phyloP scores from a whole-genome alignment of 371 early-diverging fungal species.

The Capillidium heterosporum region DNA sequence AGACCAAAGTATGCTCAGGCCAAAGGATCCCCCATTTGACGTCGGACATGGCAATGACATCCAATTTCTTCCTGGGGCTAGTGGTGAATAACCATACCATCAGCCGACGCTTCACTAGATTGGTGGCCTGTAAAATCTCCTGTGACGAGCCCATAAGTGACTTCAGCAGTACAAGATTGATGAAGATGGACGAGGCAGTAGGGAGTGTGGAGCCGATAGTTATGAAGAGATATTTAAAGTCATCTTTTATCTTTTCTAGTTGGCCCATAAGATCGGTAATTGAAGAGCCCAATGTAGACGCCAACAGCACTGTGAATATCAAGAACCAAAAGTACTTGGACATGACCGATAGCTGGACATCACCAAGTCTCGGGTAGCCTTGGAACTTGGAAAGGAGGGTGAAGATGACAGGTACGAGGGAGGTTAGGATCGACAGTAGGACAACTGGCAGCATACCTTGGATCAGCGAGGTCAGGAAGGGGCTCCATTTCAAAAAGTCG shows the following conservation, averaged over 20 bases:
- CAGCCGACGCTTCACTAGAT: constrained; percentile 13
- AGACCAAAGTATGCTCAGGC: not conserved
- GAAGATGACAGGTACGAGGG: constrained; percentile 57
- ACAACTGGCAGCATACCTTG: constrained; percentile 60
- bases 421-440: constrained; percentile 43
- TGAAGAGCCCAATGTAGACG: not conserved
- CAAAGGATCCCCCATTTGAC: not conserved
- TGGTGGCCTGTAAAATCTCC: constrained; percentile 41
- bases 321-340: constrained; percentile 55
- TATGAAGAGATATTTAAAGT: constrained; percentile 18
- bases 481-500: not conserved
- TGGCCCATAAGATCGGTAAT: constrained; percentile 29
- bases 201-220: constrained; percentile 36
- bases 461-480: constrained; percentile 20
- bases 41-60: not conserved
- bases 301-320: constrained; percentile 11
- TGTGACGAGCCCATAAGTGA: constrained; percentile 39
- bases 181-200: constrained; percentile 48
- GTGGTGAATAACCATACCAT: not conserved
- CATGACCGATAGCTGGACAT: constrained; percentile 35
- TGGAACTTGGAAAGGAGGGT: constrained; percentile 36
- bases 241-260: constrained; percentile 13
- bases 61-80: not conserved
- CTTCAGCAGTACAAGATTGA: constrained; percentile 57
- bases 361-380: constrained; percentile 39